These are phyloP conservation scores for Dissophora ornata DNA, from an alignment of 192 early-diverging fungal species.

Conservation along the genomic window DNA sequence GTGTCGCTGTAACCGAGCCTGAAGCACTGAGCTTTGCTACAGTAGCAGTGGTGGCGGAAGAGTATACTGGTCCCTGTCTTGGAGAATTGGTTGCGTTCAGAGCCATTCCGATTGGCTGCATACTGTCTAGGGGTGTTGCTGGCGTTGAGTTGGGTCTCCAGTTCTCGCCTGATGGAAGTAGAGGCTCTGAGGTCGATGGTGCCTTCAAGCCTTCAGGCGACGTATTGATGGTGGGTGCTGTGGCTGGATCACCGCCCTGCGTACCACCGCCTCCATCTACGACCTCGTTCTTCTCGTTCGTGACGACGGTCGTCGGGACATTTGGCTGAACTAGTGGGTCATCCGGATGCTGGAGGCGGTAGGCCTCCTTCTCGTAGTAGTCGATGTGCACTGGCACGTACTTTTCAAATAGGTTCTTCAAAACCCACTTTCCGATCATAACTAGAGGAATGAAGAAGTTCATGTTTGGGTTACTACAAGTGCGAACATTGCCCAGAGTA, in stretches of 20 bases:
- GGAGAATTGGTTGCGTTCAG: slow-evolving; percentile 15
- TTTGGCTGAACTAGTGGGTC: neutral
- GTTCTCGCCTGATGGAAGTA: slow-evolving; percentile 2
- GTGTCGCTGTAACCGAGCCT: slow-evolving; percentile 45
- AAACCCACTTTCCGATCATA: slow-evolving; percentile 86
- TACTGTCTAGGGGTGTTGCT: slow-evolving; percentile 3
- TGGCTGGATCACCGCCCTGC: slow-evolving; percentile 15
- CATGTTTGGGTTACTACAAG: too few relatives aligned
- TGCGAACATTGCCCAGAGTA: too few relatives aligned
- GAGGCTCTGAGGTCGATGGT: neutral
- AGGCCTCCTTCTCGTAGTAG: slow-evolving; percentile 58
- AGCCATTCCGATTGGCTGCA: neutral
- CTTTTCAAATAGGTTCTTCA: slow-evolving; percentile 77
- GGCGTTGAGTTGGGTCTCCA: slow-evolving; percentile 4
- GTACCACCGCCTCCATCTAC: neutral
- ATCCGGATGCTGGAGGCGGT: slow-evolving; percentile 50
- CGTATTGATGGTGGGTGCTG: slow-evolving; percentile 38
- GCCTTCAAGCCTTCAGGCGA: slow-evolving; percentile 24
- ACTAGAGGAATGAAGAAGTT: slow-evolving; percentile 66
- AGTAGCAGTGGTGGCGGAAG: slow-evolving; percentile 21
- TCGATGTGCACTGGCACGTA: slow-evolving; percentile 63
- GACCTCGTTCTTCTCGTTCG: slow-evolving; percentile 39
- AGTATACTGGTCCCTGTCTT: slow-evolving; percentile 46
- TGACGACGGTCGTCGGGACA: slow-evolving; percentile 39
- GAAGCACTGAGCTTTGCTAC: slow-evolving; percentile 7